Conservation (phyloP, 768 basidiomycete species). For the Boletus rubroflammeus region DNA sequence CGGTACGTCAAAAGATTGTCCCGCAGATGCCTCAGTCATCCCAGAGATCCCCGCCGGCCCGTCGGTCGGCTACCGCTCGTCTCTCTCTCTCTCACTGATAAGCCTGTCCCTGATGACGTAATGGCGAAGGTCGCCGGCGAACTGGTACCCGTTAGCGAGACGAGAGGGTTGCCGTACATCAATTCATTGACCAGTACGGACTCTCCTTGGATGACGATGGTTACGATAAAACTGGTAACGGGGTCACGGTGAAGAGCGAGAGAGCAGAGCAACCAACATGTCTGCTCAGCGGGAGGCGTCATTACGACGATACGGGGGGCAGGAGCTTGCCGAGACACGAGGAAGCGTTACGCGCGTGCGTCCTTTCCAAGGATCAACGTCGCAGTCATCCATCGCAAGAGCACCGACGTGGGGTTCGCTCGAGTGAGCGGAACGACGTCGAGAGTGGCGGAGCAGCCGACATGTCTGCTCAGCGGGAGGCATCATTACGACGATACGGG, state of each 20-base stretch:
- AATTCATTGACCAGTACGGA: neutral
- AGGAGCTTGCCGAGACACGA: constrained; percentile 5
- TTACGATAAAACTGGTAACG: no score
- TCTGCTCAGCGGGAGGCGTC: neutral
- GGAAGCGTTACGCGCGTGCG: constrained; percentile 15
- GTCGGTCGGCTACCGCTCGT: neutral
- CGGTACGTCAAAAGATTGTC: neutral
- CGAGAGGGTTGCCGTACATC: neutral
- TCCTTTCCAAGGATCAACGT: constrained; percentile 45
- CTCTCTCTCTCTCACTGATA: neutral
- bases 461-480: neutral
- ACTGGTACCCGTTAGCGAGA: neutral
- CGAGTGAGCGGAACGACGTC: constrained; percentile 24
- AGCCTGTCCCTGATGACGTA: neutral
- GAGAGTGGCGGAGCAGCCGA: neutral
- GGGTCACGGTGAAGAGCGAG: neutral
- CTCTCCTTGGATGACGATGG: neutral
- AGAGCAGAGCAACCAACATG: neutral
- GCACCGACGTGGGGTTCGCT: constrained; percentile 31
- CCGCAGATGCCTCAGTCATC: neutral
- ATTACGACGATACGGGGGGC: neutral
- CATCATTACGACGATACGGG: neutral
- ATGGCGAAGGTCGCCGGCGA: neutral
- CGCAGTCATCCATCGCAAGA: constrained; percentile 83
- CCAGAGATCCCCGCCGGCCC: neutral